Percentiles rank a stretch among this genome's conserved stretches.
Evolutionary conservation across 225 moss, liverwort and hornwort species (phyloP).

Genomic region (Antitrichia curtipendula): DNA sequence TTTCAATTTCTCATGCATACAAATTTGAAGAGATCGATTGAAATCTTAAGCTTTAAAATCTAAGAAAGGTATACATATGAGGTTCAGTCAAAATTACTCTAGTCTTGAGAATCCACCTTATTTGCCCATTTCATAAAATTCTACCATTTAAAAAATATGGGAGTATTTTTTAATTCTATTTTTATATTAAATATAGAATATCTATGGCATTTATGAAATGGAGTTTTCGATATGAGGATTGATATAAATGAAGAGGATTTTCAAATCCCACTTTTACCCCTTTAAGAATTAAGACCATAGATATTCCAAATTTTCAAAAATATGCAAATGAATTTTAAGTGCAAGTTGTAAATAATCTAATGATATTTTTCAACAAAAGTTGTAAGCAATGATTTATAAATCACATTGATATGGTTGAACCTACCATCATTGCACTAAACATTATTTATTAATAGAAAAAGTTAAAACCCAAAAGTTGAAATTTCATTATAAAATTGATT

Average conservation of each 20-base stretch:
- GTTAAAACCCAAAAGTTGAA: background rate
- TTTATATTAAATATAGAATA: background rate
- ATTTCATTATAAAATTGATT: background rate
- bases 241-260: background rate
- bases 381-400: background rate
- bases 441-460: background rate
- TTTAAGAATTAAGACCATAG: rapidly evolving
- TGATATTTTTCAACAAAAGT: background rate
- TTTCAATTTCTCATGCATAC: background rate
- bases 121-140: background rate
- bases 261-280: background rate
- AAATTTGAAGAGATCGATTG: background rate
- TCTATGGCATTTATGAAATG: background rate
- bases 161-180: background rate
- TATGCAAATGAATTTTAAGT: background rate
- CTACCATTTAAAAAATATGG: background rate
- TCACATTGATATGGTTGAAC: background rate
- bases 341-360: background rate
- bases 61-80: background rate
- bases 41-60: background rate
- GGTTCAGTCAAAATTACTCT: background rate
- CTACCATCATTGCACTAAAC: no score
- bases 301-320: background rate
- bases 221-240: background rate
- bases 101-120: rapidly evolving